phyloP scores from a whole-genome alignment of 1,139 yeast genomes.

The Blastobotrys indianensis region DNA sequence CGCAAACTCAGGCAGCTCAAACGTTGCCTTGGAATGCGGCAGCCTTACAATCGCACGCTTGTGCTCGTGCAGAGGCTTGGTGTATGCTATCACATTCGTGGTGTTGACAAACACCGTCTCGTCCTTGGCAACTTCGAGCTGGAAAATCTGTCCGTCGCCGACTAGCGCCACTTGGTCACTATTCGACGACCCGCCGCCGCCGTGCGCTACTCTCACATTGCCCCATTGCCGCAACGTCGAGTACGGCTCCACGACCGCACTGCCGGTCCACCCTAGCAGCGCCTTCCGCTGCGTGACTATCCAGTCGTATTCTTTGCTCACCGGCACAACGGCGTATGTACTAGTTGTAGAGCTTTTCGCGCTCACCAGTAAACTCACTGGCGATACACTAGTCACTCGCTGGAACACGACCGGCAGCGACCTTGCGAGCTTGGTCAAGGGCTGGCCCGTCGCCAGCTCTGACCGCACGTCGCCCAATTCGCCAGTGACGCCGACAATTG shows the following conservation, averaged over 20 bases:
- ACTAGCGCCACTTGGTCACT: slow-evolving; percentile 31
- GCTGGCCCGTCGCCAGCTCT: slow-evolving; percentile 17
- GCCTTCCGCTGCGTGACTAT: slow-evolving; percentile 30
- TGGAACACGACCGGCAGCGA: slow-evolving; percentile 25
- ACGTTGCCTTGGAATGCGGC: slow-evolving; percentile 17
- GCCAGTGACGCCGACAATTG: slow-evolving; percentile 45
- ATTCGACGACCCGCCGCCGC: slow-evolving; percentile 14
- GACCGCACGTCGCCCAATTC: slow-evolving; percentile 20
- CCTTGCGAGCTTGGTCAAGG: slow-evolving; percentile 18
- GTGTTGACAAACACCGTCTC: slow-evolving; percentile 32
- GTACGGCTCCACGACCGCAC: slow-evolving; percentile 13
- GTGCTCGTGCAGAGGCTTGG: slow-evolving; percentile 15
- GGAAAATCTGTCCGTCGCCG: slow-evolving; percentile 34
- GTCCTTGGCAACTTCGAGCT: slow-evolving; percentile 27
- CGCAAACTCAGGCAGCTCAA: slow-evolving; percentile 18
- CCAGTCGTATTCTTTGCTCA: slow-evolving; percentile 22
- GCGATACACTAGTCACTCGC: slow-evolving; percentile 23
- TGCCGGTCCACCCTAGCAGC: slow-evolving; percentile 33
- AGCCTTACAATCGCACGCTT: slow-evolving; percentile 16
- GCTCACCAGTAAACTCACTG: slow-evolving; percentile 23
- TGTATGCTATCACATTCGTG: slow-evolving; percentile 30
- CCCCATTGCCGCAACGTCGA: slow-evolving; percentile 26
- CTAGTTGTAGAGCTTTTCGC: slow-evolving; percentile 5
- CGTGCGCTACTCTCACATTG: slow-evolving; percentile 24
- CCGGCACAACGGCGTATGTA: slow-evolving; percentile 15